phyloP scores from a whole-genome alignment of 1,284 basidiomycete genomes.

The Anthracocystis walkeri region DNA sequence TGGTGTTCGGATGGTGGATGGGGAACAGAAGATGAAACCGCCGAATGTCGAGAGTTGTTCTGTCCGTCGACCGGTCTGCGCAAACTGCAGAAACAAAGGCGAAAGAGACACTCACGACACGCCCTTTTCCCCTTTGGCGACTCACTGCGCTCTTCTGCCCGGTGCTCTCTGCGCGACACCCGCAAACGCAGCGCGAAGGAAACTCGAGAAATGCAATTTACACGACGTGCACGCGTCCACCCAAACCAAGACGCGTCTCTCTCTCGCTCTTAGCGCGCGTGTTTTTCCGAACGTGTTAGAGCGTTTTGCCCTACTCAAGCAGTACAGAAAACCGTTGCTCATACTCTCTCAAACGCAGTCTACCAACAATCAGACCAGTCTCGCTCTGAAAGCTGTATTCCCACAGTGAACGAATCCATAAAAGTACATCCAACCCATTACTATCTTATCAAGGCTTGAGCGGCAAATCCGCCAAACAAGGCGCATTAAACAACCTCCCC shows the following conservation, averaged over 20 bases:
- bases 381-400: not conserved
- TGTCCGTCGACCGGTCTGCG: conserved; percentile 1
- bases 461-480: conserved; percentile 61
- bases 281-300: not conserved
- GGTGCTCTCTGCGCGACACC: not conserved
- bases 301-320: not conserved
- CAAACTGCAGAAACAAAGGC: not conserved
- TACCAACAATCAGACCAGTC: not conserved
- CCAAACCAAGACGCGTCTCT: conserved; percentile 15
- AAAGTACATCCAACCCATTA: not conserved
- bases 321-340: no score
- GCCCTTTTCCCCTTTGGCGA: not conserved
- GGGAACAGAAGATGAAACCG: not conserved
- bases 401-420: not conserved
- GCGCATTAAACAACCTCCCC: conserved; percentile 57
- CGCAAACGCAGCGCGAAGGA: conserved; percentile 10
- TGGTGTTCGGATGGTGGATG: conserved; percentile 3
- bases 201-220: conserved; percentile 24
- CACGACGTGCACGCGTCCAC: conserved; percentile 27
- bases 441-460: conserved; percentile 27
- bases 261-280: not conserved
- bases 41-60: not conserved
- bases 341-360: not conserved
- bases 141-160: not conserved
- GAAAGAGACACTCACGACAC: conserved; percentile 5